Conservation (phyloP, 192 early-diverging fungal genomes). For the Entomortierella parvispora region DNA sequence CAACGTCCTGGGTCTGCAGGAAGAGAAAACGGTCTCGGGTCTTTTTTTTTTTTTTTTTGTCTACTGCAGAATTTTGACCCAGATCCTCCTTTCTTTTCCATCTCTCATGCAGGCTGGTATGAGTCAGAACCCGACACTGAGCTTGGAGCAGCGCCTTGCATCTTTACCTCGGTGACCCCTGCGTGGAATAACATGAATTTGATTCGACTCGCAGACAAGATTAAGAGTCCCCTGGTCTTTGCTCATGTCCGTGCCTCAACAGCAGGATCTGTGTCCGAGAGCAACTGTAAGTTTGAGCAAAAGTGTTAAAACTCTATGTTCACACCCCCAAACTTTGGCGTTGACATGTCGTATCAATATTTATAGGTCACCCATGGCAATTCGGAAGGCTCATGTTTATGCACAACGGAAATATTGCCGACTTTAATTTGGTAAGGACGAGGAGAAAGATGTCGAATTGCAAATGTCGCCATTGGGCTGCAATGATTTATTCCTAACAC, state of each 20-base stretch:
- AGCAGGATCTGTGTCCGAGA: constrained; percentile 76
- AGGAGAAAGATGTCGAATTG: not conserved
- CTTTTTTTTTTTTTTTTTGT: no score
- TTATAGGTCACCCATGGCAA: constrained; percentile 66
- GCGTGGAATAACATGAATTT: constrained; percentile 86
- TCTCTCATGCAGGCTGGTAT: constrained; percentile 63
- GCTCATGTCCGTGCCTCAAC: constrained; percentile 84
- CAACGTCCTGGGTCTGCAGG: no score
- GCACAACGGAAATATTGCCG: constrained; percentile 80
- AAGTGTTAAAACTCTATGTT: not conserved
- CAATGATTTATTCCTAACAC: not conserved
- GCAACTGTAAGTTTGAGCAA: constrained; percentile 68
- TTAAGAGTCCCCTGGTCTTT: constrained; percentile 79
- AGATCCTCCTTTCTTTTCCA: not conserved
- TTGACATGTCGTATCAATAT: no score
- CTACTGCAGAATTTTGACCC: no score
- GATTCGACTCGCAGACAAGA: constrained; percentile 78
- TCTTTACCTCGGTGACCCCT: constrained; percentile 84
- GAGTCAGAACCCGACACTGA: constrained; percentile 65
- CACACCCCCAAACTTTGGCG: no score
- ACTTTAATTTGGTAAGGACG: constrained; percentile 64
- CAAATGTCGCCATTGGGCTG: not conserved
- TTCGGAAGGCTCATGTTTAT: constrained; percentile 85
- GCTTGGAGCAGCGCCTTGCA: constrained; percentile 66
- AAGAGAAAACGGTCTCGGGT: no score